phyloP scores from a whole-genome alignment of 2,329 filamentous ascomycete genomes.

The Aspergillus floridensis region DNA sequence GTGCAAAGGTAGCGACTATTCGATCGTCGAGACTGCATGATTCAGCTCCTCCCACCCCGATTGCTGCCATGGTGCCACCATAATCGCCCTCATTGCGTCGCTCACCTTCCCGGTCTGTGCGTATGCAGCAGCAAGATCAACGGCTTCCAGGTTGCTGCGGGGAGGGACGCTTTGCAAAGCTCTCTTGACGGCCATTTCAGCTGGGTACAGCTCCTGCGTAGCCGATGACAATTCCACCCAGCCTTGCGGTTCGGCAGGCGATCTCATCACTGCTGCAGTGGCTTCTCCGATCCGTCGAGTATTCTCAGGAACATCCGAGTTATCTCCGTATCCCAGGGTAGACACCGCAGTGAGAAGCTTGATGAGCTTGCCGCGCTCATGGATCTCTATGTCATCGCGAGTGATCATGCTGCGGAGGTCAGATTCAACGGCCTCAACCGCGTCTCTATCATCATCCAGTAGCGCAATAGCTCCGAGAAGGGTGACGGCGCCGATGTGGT shows the following conservation, averaged over 20 bases:
- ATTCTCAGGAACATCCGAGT: slow-evolving; percentile 42
- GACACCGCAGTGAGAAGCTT: slow-evolving; percentile 75
- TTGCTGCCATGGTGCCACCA: slow-evolving; percentile 76
- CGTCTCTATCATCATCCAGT: slow-evolving; percentile 74
- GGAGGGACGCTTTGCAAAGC: slow-evolving; percentile 73
- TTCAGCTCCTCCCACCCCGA: slow-evolving; percentile 60
- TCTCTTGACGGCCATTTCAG: slow-evolving; percentile 79
- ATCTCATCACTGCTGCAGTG: slow-evolving; percentile 74
- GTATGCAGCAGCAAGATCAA: slow-evolving; percentile 70
- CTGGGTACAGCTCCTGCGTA: slow-evolving; percentile 54
- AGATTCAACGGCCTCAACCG: slow-evolving; percentile 73
- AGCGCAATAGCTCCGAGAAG: slow-evolving; percentile 82
- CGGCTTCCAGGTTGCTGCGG: slow-evolving; percentile 63
- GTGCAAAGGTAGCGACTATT: slow-evolving; percentile 5
- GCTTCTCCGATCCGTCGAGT: slow-evolving; percentile 62
- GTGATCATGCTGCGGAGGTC: slow-evolving; percentile 73
- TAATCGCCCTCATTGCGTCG: slow-evolving; percentile 73
- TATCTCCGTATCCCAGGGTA: slow-evolving; percentile 50
- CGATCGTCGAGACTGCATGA: slow-evolving; percentile 27
- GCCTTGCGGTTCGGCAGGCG: slow-evolving; percentile 73
- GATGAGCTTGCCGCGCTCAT: slow-evolving; percentile 68
- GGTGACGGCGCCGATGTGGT: slow-evolving; percentile 75
- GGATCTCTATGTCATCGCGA: slow-evolving; percentile 59
- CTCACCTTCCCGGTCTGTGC: slow-evolving; percentile 67
- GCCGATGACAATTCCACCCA: slow-evolving; percentile 73